These are phyloP conservation scores for Phytophthora capsici DNA, from an alignment of 352 stramenopile genomes.

Conservation along the genomic window DNA sequence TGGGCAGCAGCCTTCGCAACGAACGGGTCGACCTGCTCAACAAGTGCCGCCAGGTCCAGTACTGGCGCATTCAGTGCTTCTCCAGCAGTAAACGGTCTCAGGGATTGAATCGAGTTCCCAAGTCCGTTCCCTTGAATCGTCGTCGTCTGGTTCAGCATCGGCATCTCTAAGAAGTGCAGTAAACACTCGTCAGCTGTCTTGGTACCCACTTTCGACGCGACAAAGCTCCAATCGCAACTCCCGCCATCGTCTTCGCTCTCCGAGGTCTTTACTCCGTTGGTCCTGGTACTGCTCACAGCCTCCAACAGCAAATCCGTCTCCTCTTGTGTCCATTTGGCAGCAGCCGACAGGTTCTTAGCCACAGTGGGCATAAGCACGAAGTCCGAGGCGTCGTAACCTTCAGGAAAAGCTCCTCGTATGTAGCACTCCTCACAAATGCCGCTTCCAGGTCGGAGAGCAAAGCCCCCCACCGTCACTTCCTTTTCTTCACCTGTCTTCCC, in stretches of 20 bases:
- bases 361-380: constrained; percentile 53
- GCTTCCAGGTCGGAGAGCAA: constrained; percentile 58
- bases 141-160: constrained; percentile 49
- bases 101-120: constrained; percentile 18
- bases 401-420: constrained; percentile 64
- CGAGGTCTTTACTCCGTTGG: constrained; percentile 10
- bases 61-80: constrained; percentile 60
- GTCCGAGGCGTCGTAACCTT: constrained; percentile 63
- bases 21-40: constrained; percentile 69
- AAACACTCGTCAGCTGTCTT: constrained; percentile 83
- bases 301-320: constrained; percentile 58
- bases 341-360: constrained; percentile 4
- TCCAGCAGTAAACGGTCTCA: constrained; percentile 53
- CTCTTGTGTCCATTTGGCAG: constrained; percentile 49
- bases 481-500: constrained; percentile 37
- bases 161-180: constrained; percentile 79
- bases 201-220: constrained; percentile 67
- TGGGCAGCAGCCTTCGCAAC: constrained; percentile 73
- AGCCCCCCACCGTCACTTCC: constrained; percentile 51
- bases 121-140: neutral
- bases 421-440: constrained; percentile 78
- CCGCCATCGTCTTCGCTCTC: constrained; percentile 37
- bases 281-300: constrained; percentile 49
- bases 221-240: constrained; percentile 79
- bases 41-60: constrained; percentile 56